Base-by-base conservation (phyloP, 768 basidiomycete species). In the Lyophyllum semitale region DNA sequence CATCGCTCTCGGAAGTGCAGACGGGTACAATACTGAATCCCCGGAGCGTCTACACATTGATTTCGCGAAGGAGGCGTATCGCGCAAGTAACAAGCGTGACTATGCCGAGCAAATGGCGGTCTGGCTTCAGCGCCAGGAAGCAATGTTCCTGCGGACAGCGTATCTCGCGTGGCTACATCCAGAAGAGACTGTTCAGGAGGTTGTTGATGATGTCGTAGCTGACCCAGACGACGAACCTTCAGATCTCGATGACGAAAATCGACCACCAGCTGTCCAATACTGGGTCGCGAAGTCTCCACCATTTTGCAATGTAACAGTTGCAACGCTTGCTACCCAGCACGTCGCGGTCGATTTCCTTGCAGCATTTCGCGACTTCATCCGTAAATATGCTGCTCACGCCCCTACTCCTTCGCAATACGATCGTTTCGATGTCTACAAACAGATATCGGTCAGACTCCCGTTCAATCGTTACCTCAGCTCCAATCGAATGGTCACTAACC, bases 71-170 rank as follows among this genome's bases (percentile, higher is more conserved):
- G n/a, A n/a, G n/a, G n/a, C 45, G 15, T 59, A 59, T 63, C 26
- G 51, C 27, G 57, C 62, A 2, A 63, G 59, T 15, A 71, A 67
- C 35, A 60, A 60, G 41, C 49, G 58, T 2, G 58, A 68, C 32
- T 66, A 65, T 45, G 44, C 55, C 7, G 48, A 61, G 29, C 75
- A 75, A 42, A 77, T 77, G 76, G 61, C 66, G 0, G 18, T 44
- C 3, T 73, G 68, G 67, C 62, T 77, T 2, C 57, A 65, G 23
- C 55, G 63, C 5, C 67, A 66, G 26, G 74, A 75, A 35, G 65
- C 69, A 1, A 59, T 74, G 27, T 23, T 46, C 13, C 50, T 57
- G 3, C 62, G 57, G 5, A 13, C 52, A 5, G 25, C 57, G 1
- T 74, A 63, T 38, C 59, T 74, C 2, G 20, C 53, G 12, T 73